These are phyloP conservation scores for Paramecium bursaria DNA, from an alignment of 73 alveolate species.

Conservation along the genomic window DNA sequence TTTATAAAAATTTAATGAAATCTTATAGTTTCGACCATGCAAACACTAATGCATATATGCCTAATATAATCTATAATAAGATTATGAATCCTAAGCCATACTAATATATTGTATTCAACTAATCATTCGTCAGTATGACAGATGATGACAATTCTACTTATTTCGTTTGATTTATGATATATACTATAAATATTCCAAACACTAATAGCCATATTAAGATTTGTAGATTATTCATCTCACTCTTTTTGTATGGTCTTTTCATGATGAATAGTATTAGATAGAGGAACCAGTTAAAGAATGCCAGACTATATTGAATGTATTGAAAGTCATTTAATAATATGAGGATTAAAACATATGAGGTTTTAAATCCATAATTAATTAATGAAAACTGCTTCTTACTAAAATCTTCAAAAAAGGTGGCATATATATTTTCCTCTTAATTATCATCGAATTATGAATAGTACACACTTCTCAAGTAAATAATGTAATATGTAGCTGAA, in stretches of 20 bases:
- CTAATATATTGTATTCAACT: background rate
- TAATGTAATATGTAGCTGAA: background rate
- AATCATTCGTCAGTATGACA: background rate
- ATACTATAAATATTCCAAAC: background rate
- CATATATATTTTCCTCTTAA: constrained; percentile 29
- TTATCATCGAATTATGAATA: constrained; percentile 29
- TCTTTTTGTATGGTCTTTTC: constrained; percentile 9
- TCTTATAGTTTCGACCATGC: background rate
- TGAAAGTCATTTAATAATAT: background rate
- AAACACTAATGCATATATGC: constrained; percentile 6
- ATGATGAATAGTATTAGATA: background rate
- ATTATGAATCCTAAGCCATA: constrained; percentile 31
- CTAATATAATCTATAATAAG: constrained; percentile 16
- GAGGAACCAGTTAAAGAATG: background rate
- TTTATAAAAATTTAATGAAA: background rate
- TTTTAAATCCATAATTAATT: constrained; percentile 8
- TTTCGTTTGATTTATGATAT: background rate
- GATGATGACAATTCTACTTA: background rate
- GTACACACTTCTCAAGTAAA: constrained; percentile 42
- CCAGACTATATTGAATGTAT: background rate
- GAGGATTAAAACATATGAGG: background rate
- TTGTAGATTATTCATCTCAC: constrained; percentile 8
- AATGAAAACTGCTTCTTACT: constrained; percentile 14
- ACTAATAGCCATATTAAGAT: background rate
- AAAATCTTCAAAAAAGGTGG: constrained; percentile 29